Evolutionary conservation across 179 eudicot species (phyloP).

Genomic region (Spinacia oleracea): DNA sequence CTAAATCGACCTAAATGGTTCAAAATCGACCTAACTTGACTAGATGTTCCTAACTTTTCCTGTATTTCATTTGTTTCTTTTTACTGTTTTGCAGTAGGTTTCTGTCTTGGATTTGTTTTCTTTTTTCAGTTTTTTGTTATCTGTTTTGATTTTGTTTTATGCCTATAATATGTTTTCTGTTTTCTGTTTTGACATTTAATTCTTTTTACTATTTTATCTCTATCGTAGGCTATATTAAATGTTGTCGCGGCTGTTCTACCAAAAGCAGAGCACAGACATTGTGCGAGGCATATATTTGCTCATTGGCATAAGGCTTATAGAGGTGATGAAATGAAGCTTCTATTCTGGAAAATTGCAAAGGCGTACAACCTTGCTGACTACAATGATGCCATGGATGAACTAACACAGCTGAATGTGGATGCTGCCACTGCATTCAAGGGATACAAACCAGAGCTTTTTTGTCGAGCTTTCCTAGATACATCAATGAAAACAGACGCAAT

Average conservation of each 20-base stretch:
- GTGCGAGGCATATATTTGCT: background rate
- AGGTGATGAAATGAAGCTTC: background rate
- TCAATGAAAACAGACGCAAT: background rate
- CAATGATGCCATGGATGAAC: background rate
- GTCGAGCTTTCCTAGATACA: background rate
- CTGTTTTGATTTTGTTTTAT: too few relatives aligned
- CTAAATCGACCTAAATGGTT: too few relatives aligned
- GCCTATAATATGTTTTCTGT: too few relatives aligned
- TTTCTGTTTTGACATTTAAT: too few relatives aligned
- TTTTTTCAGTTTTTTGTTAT: too few relatives aligned
- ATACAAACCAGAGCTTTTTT: background rate
- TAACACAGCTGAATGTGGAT: background rate
- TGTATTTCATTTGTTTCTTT: too few relatives aligned
- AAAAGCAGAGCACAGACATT: background rate
- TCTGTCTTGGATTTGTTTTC: too few relatives aligned
- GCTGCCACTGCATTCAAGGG: background rate
- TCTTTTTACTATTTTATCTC: too few relatives aligned
- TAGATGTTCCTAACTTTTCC: too few relatives aligned
- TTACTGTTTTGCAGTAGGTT: too few relatives aligned
- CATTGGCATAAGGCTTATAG: background rate
- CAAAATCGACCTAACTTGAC: too few relatives aligned
- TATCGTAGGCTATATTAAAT: background rate
- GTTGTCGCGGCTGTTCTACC: background rate
- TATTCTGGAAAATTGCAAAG: background rate
- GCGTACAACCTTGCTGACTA: background rate